A percentile compares a stretch with the other conserved stretches of the same genome.
Conservation (phyloP, 176 grass and related monocot species). For the Zizania latifolia region DNA sequence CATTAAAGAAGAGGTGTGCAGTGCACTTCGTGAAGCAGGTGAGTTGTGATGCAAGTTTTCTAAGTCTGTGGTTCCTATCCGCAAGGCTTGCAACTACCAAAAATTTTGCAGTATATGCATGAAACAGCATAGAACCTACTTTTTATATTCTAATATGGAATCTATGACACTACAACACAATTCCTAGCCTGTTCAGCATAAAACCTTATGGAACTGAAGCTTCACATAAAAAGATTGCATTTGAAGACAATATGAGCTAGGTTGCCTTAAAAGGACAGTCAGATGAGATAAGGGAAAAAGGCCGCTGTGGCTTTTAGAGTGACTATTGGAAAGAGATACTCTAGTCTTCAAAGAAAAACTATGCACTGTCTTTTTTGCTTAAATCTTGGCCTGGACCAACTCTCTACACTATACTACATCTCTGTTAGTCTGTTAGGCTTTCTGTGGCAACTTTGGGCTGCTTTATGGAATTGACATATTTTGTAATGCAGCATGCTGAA, state of each 20-base stretch:
- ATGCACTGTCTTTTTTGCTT: conserved; percentile 21
- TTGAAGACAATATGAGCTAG: conserved; percentile 11
- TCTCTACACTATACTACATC: neutral
- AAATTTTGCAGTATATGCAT: neutral
- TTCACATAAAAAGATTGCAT: neutral
- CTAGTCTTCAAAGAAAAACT: conserved; percentile 36
- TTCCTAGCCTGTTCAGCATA: neutral
- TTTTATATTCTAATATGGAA: neutral
- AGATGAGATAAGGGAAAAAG: conserved; percentile 21
- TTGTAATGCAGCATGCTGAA: conserved; percentile 15
- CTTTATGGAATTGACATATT: conserved; percentile 33
- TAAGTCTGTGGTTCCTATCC: neutral
- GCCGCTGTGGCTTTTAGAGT: conserved; percentile 2
- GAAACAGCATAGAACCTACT: neutral
- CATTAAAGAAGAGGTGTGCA: conserved; percentile 75
- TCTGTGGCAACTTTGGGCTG: neutral
- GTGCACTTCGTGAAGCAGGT: conserved; percentile 76
- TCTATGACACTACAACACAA: neutral
- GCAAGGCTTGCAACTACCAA: neutral
- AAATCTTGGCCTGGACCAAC: conserved; percentile 21
- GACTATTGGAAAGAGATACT: conserved; percentile 14
- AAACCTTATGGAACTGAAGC: neutral
- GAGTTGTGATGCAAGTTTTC: conserved; percentile 10
- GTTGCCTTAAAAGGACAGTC: conserved; percentile 30
- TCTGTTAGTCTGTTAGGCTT: conserved; percentile 3